Evolutionary conservation across 805 yeast genomes (phyloP), one percentile per base, ranked within the genome.

Genomic region (Saturnispora hagleri): DNA sequence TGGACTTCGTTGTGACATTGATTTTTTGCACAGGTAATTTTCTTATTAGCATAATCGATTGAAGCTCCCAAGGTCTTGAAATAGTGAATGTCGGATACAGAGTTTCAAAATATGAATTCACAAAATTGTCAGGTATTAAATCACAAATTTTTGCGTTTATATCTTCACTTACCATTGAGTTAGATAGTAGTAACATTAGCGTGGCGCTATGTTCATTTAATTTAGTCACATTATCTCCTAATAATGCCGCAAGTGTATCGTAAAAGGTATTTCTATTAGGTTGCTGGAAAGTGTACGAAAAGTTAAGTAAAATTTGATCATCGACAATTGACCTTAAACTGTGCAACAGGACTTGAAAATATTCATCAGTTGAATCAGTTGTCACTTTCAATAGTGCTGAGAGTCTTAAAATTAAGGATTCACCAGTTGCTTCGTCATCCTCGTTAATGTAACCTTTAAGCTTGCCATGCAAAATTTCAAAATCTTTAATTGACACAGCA

Each of bases 21-120:
- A 48, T 20, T 13, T 40, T 17, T 12, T 9, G n/a, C n/a, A 27
- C 2, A 27, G 53, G 53, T 3, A 53, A 15, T 40, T 51, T 53
- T 10, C 50, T 53, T 1, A 55, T 28, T 20, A 55, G 34, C 5
- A 27, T 35, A 24, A 55, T 55, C 13, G 56, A 53, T 24, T 55
- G 58, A 34, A 55, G 41, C 12, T 53, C 55, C 56, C 56, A 55
- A 28, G 55, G 56, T 24, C 36, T 36, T 5, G 50, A 20, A 4
- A 55, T 26, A 9, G 47, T 35, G n/a, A 53, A 43, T 7, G 31
- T 15, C 2, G 50, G 51, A 35, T 52, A 55, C 3, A 50, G 20
- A 3, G 34, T 26, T 10, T n/a, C 22, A 26, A 55, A 55, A 50
- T 53, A 55, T 3, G 20, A 18, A 8, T 46, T n/a, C 3, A 45